Base-by-base conservation (phyloP, 257 asterid genomes). In the Ehretia macrophylla region DNA sequence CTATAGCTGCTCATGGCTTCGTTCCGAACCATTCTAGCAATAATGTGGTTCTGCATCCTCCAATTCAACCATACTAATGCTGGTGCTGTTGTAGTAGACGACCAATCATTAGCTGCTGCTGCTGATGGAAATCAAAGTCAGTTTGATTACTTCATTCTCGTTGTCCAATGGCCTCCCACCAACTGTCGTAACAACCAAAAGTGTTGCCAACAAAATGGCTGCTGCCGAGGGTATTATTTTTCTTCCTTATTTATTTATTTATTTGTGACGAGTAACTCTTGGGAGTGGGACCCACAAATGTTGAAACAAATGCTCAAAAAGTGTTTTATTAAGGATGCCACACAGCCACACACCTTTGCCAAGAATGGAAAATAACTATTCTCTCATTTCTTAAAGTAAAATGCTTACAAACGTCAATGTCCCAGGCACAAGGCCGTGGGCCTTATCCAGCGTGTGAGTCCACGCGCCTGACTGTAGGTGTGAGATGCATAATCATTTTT, bases 91-190 rank as follows among this genome's bases (percentile, higher is more conserved):
- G 47, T 27, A 27, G 35, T 1, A 1, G 35, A 27, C 6, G 35
- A 27, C 6, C 6, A 1, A 27, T 27, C 35, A 27, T 27, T 6
- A 27, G 3, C 35, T 1, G 35, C 35, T 27, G 47, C 13, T 48
- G n/a, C n/a, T n/a, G n/a, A n/a, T n/a, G 53, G 56, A 60, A 12
- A 62, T 8, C 93, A 77, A 75, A 77, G 93, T 69, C 87, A 76
- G 66, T 90, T 90, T 42, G 97, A 90, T 72, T 90, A 79, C 71
- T 84, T 84, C 77, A 70, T 68, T 78, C 73, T 90, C 47, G 71
- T 95, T 44, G 88, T 90, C 55, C 90, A 79, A 65, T 90, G 96
- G 97, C 95, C 95, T 27, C 90, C 81, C 57, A 84, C 97, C 5
- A 55, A 68, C 37, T 90, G 97, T 75, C 81, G 84, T 50, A 58